Evolutionary conservation across 2,329 filamentous ascomycete genomes (phyloP).

Genomic region (Rhynchosporium graminicola): DNA sequence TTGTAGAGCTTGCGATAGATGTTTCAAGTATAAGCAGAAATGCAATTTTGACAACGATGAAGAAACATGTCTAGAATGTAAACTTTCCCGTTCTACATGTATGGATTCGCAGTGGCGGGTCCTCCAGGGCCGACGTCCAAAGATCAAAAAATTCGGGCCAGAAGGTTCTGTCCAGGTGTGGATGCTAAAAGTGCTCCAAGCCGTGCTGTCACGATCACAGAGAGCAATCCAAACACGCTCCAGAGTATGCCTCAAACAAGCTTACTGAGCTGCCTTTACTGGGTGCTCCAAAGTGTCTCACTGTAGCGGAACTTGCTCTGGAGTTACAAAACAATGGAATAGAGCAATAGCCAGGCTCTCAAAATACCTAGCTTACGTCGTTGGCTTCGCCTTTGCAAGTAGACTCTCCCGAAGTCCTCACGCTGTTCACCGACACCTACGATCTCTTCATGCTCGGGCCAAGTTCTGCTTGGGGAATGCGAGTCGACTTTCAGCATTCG

Average conservation of each 20-base stretch:
- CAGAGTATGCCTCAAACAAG: neutral
- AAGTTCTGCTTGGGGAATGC: slow-evolving; percentile 4
- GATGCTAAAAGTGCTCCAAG: neutral
- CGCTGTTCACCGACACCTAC: slow-evolving; percentile 4
- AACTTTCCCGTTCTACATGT: slow-evolving; percentile 2
- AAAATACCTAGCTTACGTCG: neutral
- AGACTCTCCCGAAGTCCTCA: slow-evolving; percentile 7
- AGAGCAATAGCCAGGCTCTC: neutral
- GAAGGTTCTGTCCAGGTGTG: slow-evolving; percentile 7
- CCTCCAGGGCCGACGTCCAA: slow-evolving; percentile 1
- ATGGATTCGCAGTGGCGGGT: neutral
- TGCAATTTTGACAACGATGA: neutral
- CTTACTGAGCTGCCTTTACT: neutral
- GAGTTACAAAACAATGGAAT: neutral
- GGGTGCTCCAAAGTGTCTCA: slow-evolving; percentile 3
- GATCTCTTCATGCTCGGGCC: slow-evolving; percentile 5
- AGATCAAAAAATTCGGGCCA: slow-evolving; percentile 1
- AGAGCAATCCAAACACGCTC: neutral
- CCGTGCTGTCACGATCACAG: neutral
- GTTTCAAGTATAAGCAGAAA: slow-evolving; percentile 11
- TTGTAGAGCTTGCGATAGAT: slow-evolving; percentile 7
- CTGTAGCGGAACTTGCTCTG: slow-evolving; percentile 3
- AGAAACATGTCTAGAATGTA: slow-evolving; percentile 5
- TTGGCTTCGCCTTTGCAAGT: slow-evolving; percentile 7
- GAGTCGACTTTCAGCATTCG: neutral